Base-by-base conservation (phyloP, 163 green algal species). In the Coccomyxa subellipsoidea region DNA sequence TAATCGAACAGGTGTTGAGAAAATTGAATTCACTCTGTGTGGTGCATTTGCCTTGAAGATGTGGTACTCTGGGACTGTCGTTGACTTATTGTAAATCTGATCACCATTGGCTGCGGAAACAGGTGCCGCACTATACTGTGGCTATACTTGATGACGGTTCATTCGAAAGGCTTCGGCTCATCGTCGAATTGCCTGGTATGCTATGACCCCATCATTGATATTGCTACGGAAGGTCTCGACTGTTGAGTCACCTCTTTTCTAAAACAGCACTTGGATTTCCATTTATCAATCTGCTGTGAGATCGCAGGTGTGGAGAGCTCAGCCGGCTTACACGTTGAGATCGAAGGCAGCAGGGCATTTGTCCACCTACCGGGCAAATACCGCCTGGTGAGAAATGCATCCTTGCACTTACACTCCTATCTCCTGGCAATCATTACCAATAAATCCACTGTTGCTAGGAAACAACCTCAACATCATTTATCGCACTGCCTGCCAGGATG, bases 341-440 rank as follows among this genome's bases (percentile, higher is more conserved):
- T 21, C 5, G 23, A 12, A 32, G 75, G 18, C 31, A 84, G 36
- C 71, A 31, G 25, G 27, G 40, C 78, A 34, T n/a, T 34, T n/a
- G 53, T 88, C 54, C 76, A 80, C 25, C 71, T 83, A 10, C 82
- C 82, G 6, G 85, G 82, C 29, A 77, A 47, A 31, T 84, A 82
- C 38, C 47, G 79, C 12, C 66, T 83, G 73, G 81, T 85, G 39
- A 59, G 79, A 37, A 35, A 36, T 2, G 0, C 36, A 7, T 32
- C 18, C 1, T 18, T 80, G 75, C 21, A 69, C 39, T 23, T 18
- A n/a, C 5, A 38, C 37, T 66, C 27, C 9, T 75, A 21, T 38
- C 32, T 59, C 47, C 47, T 59, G 2, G 21, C 23, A 5, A 8
- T 59, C 5, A 2, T 54, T 59, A 27, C 47, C n/a, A n/a, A n/a